Conservation (phyloP, 768 basidiomycete species). For the Suillus clintonianus region DNA sequence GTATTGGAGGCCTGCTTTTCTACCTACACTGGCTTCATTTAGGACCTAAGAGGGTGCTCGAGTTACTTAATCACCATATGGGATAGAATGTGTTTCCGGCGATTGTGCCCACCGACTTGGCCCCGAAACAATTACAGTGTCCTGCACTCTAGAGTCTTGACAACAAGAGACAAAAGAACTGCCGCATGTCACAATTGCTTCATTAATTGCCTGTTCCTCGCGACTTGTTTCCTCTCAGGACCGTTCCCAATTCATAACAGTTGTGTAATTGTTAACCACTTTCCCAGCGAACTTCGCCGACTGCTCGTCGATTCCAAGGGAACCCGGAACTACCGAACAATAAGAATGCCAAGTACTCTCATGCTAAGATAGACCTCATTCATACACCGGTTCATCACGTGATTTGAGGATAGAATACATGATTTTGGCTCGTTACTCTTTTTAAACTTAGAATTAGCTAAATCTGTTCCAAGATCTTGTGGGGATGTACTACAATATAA, state of each 20-base stretch:
- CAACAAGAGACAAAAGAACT: slow-evolving; percentile 1
- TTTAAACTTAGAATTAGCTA: no score
- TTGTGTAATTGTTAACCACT: background rate
- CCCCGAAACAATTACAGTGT: background rate
- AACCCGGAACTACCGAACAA: background rate
- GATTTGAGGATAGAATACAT: no score
- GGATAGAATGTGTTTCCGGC: background rate
- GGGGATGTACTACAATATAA: no score
- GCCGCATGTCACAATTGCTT: background rate
- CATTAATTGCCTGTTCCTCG: background rate
- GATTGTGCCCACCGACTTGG: background rate
- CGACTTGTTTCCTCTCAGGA: background rate
- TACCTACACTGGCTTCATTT: slow-evolving; percentile 15
- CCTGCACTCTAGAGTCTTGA: background rate
- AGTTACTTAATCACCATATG: background rate
- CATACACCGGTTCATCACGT: no score
- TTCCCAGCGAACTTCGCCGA: background rate
- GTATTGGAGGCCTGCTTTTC: slow-evolving; percentile 30
- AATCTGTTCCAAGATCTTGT: no score
- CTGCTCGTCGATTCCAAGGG: background rate
- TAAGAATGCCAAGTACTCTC: background rate
- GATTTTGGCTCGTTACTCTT: no score
- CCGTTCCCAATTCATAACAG: background rate
- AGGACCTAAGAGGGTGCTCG: slow-evolving; percentile 12
- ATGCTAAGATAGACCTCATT: no score